These are phyloP conservation scores for Aspergillus persii DNA, from an alignment of 2,329 filamentous ascomycete species.

Conservation along the genomic window DNA sequence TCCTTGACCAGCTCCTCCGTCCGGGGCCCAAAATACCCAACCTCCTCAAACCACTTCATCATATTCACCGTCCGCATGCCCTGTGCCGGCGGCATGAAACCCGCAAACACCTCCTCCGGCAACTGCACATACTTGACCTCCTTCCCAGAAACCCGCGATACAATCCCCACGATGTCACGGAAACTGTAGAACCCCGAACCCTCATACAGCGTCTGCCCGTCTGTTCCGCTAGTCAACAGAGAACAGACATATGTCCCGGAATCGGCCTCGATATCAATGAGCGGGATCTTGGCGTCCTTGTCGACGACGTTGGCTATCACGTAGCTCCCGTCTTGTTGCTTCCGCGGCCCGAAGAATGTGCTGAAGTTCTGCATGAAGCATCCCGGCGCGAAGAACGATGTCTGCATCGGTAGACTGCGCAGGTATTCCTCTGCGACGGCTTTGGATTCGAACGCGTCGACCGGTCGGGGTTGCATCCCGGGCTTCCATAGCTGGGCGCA, in stretches of 20 bases:
- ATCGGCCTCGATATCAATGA: conserved; percentile 38
- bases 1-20: conserved; percentile 30
- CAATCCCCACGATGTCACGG: conserved; percentile 29
- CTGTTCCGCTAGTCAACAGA: conserved; percentile 34
- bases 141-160: conserved; percentile 39
- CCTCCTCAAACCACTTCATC: conserved; percentile 30
- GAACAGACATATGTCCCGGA: conserved; percentile 38
- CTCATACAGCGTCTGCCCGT: conserved; percentile 33
- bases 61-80: conserved; percentile 19
- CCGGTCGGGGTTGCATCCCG: conserved; percentile 20
- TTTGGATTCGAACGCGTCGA: conserved; percentile 56
- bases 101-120: conserved; percentile 22
- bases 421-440: conserved; percentile 57
- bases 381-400: conserved; percentile 54
- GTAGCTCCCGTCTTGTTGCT: conserved; percentile 28
- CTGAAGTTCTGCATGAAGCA: conserved; percentile 55
- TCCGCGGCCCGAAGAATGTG: conserved; percentile 19
- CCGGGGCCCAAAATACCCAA: conserved; percentile 38
- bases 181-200: conserved; percentile 32
- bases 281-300: conserved; percentile 27
- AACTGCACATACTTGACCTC: conserved; percentile 32
- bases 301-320: conserved; percentile 18
- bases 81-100: conserved; percentile 15
- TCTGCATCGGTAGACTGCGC: conserved; percentile 47
- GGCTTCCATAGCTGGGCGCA: conserved; percentile 20